These are phyloP conservation scores for Isabelozyma rhagii DNA, from an alignment of 805 yeast genomes.

Conservation along the genomic window DNA sequence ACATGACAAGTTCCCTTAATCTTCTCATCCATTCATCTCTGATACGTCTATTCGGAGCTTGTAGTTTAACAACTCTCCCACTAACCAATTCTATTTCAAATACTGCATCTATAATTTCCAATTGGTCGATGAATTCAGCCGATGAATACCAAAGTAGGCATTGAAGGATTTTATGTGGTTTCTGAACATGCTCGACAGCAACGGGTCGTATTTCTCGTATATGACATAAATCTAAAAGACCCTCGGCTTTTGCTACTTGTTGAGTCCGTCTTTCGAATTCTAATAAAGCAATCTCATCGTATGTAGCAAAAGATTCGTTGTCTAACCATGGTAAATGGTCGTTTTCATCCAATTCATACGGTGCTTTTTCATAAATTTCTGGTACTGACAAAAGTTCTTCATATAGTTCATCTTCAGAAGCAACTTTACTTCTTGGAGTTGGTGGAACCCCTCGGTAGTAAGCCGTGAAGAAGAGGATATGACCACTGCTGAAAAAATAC, in stretches of 20 bases:
- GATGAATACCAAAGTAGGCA: conserved; percentile 30
- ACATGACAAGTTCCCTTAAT: conserved; percentile 41
- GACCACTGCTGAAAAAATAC: conserved; percentile 63
- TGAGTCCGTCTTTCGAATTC: conserved; percentile 63
- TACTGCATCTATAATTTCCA: conserved; percentile 40
- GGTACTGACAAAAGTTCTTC: conserved; percentile 25
- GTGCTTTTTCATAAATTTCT: conserved; percentile 43
- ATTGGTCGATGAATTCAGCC: conserved; percentile 18
- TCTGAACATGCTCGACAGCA: conserved; percentile 14
- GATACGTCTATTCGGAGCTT: conserved; percentile 48
- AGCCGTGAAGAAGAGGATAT: conserved; percentile 56
- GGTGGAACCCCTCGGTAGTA: conserved; percentile 63
- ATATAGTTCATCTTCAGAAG: conserved; percentile 10
- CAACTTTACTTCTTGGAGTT: conserved; percentile 32
- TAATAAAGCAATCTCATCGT: conserved; percentile 58
- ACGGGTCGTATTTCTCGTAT: conserved; percentile 40
- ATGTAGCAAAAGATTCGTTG: conserved; percentile 37
- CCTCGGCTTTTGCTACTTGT: conserved; percentile 55
- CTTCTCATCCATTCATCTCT: conserved; percentile 68
- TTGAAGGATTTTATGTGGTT: conserved; percentile 23
- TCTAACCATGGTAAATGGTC: conserved; percentile 65
- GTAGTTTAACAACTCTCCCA: conserved; percentile 47
- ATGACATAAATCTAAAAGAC: conserved; percentile 57
- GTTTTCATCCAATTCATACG: conserved; percentile 49
- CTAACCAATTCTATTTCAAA: conserved; percentile 51